A percentile compares a stretch with the other conserved stretches of the same genome.
Conservation (phyloP, 1,139 yeast species). For the Meyerozyma guilliermondii region DNA sequence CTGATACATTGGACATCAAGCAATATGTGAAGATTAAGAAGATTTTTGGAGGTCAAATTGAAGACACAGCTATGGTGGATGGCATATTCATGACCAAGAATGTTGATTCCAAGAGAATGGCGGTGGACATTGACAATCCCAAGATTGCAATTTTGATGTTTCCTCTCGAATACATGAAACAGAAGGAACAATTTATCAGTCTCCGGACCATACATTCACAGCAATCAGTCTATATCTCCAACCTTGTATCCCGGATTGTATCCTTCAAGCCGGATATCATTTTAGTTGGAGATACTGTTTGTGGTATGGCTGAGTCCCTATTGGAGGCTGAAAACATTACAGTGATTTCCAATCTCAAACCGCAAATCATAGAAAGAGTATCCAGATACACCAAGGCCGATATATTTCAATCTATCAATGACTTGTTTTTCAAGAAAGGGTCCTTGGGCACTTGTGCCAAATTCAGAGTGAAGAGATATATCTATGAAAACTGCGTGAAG, state of each 20-base stretch:
- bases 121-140: slow-evolving; percentile 57
- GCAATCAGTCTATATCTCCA: slow-evolving; percentile 78
- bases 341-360: slow-evolving; percentile 75
- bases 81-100: slow-evolving; percentile 86
- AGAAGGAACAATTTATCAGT: slow-evolving; percentile 71
- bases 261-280: slow-evolving; percentile 77
- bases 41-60: slow-evolving; percentile 66
- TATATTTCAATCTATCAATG: slow-evolving; percentile 50
- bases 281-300: slow-evolving; percentile 74
- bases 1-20: slow-evolving; percentile 78
- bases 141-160: slow-evolving; percentile 79
- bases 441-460: slow-evolving; percentile 66
- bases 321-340: slow-evolving; percentile 73
- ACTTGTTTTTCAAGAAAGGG: slow-evolving; percentile 45
- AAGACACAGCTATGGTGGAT: slow-evolving; percentile 58
- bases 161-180: slow-evolving; percentile 79
- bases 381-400: slow-evolving; percentile 82
- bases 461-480: slow-evolving; percentile 67
- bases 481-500: slow-evolving; percentile 52
- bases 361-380: slow-evolving; percentile 75
- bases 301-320: slow-evolving; percentile 74
- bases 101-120: slow-evolving; percentile 80
- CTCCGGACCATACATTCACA: slow-evolving; percentile 83
- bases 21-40: slow-evolving; percentile 85
- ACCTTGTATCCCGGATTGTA: slow-evolving; percentile 72